Evolutionary conservation across 2,329 filamentous ascomycete genomes (phyloP), one percentile per base, ranked within the genome.

Genomic region (Diaporthe vaccinii): DNA sequence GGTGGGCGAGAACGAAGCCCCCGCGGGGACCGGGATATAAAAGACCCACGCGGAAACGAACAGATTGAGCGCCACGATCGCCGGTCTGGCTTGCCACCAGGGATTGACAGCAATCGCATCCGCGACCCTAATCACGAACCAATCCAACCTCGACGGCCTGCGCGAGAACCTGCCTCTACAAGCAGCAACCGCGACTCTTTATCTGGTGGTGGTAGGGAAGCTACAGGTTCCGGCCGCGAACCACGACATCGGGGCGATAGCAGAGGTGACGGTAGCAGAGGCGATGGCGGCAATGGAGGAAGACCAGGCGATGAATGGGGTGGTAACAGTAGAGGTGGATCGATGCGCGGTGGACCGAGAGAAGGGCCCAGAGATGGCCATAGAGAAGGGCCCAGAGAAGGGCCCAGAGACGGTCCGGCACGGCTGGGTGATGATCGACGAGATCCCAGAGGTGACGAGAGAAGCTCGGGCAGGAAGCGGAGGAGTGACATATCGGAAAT

Each of bases 1-100:
- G 85, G 82, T 78, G 90, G 89, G 76, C 86, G 87, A 53, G 89
- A 90, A 68, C 85, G 86, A 31, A 89, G 85, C 75, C 80, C 83
- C 8, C 85, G 85, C 17, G 85, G 88, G 51, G 88, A 89, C 14
- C 83, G 86, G 34, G 86, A 88, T 22, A 76, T 80, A 36, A 82
- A 82, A 76, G 81, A 71, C 78, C 72, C 68, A 14, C 76, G 81
- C 31, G 79, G 79, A 17, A 82, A 81, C 10, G 81, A 81, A 39
- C 81, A 84, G 55, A 83, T 84, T 41, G 86, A 88, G 58, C 83
- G 87, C 74, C 83, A 87, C 39, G 87, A 89, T 22, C 81, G 87
- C 67, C 84, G 84, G 62, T 84, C 82, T 25, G 82, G 80, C 12
- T 70, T 51, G 31, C 76, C 73, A 59, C 78, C 61, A 65, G 78